Evolutionary conservation across 2,329 filamentous ascomycete genomes (phyloP), one percentile per base, ranked within the genome.

Genomic region (Phialophora tarda): DNA sequence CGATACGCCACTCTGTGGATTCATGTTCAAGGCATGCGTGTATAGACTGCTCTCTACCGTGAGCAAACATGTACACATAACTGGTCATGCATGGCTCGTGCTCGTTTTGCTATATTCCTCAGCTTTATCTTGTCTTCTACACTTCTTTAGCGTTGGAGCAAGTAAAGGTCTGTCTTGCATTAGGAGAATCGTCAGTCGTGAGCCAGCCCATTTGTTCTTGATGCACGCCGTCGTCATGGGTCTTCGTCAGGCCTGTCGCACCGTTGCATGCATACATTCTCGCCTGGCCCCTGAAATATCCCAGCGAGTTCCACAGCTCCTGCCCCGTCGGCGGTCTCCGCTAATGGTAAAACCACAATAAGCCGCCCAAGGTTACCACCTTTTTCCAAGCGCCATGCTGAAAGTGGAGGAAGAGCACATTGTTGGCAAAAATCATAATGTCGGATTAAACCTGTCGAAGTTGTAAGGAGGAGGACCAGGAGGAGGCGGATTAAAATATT

Each of bases 401-500:
- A 67, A 66, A 57, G 38, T 44, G 38, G 59, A 50, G 48, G 59
- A 55, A 56, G 32, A 58, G 51, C n/a, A n/a, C 23, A 59, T 26
- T 26, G n/a, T 24, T 55, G 26, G 32, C 14, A 53, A 53, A 58
- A 17, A 47, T 59, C 28, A 70, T 59, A 65, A 54, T 7, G 53
- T 53, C 41, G 65, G 54, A 50, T 63, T 44, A 54, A 59, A 65
- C 47, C 62, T 64, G 50, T 67, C 56, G 59, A 48, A 48, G 38
- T 61, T 58, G 44, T 50, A 56, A 57, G 61, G 50, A 21, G 64
- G 44, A 11, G 62, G 47, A 21, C 51, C 51, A 26, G 62, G 44
- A 58, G 54, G 62, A 24, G 32, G 26, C 21, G 66, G 38, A 23
- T 71, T 64, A 54, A 69, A 71, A 11, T 56, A 34, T 48, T 58